These are phyloP conservation scores for Isoetes taiwanensis DNA, from an alignment of 75 land plant species.

Conservation along the genomic window DNA sequence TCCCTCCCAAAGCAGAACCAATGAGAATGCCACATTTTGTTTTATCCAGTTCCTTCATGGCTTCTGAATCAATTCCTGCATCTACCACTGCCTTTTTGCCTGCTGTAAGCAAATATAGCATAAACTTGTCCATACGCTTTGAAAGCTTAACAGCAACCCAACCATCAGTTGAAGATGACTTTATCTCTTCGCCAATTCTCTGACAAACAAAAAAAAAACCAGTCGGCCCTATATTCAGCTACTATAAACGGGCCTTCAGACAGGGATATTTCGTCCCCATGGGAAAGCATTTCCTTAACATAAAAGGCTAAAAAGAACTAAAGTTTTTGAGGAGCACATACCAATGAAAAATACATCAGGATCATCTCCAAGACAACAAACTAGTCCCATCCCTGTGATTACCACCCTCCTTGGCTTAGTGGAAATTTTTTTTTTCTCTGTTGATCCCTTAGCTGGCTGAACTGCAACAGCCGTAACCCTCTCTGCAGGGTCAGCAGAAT, in stretches of 20 bases:
- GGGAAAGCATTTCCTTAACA: no score
- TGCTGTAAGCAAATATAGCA: conserved; percentile 85
- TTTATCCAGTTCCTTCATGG: conserved; percentile 54
- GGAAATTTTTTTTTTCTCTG: conserved; percentile 30
- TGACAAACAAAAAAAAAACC: no score
- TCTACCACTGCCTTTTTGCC: conserved; percentile 81
- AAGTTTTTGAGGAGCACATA: no score
- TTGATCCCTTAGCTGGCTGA: conserved; percentile 37
- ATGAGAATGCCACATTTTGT: conserved; percentile 82
- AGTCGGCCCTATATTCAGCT: no score
- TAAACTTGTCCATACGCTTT: conserved; percentile 85
- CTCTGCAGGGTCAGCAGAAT: no score
- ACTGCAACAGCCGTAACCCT: conserved; percentile 47
- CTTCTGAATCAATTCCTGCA: conserved; percentile 58
- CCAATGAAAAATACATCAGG: conserved; percentile 51
- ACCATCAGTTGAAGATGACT: conserved; percentile 76
- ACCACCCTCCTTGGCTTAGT: conserved; percentile 70
- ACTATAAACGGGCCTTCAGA: no score
- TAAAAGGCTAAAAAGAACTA: no score
- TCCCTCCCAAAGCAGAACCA: conserved; percentile 96
- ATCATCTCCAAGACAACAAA: conserved; percentile 61
- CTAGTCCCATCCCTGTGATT: conserved; percentile 86
- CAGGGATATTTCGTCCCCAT: no score
- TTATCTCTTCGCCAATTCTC: conserved; percentile 89
- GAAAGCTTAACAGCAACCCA: conserved; percentile 88